Base-by-base conservation (phyloP, 2,329 filamentous ascomycete species). In the Aspergillus fijiensis region DNA sequence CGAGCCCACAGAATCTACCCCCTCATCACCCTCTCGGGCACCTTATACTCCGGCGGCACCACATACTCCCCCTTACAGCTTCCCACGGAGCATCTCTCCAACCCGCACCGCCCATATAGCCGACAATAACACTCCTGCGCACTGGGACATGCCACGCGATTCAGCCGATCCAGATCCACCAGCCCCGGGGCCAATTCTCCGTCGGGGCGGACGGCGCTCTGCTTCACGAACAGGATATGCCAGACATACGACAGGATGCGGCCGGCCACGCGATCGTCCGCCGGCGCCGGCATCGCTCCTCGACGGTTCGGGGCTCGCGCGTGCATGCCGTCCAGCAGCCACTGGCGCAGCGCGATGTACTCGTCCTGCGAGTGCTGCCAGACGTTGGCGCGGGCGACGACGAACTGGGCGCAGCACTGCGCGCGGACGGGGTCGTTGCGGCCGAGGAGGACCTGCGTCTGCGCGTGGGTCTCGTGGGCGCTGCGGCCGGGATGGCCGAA, bases 391-490 rank as follows among this genome's bases (percentile, higher is more conserved):
- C 80, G 72, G 3, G 79, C 75, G 23, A 85, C 82, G 12, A 80
- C 81, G 67, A 85, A 86, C 62, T 85, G 84, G 11, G 83, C 83
- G 71, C 83, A 85, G 67, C 84, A 86, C 69, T 83, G 78, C 49
- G 78, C 73, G 58, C 79, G 67, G 62, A 82, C 39, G 59, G 79
- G 67, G 77, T 81, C 68, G 71, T 74, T 69, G 64, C 78, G 63
- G 65, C 77, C 76, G 3, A 59, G 49, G 58, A 81, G 65, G 14
- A 50, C 53, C 7, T 47, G 53, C 5, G 4, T 12, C 33, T 35
- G 33, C 33, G 11, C 33, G 33, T 16, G 33, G 2, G 14, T 35
- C 10, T 12, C 11, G 33, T 16, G 33, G 33, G 33, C 11, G 33
- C n/a, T 29, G 27, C 23, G 19, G 39, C 29, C 35, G 39, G 33